Percentiles rank a stretch among this genome's conserved stretches.
phyloP scores from a whole-genome alignment of 202 grass and related monocot species.

The Panicum virgatum region DNA sequence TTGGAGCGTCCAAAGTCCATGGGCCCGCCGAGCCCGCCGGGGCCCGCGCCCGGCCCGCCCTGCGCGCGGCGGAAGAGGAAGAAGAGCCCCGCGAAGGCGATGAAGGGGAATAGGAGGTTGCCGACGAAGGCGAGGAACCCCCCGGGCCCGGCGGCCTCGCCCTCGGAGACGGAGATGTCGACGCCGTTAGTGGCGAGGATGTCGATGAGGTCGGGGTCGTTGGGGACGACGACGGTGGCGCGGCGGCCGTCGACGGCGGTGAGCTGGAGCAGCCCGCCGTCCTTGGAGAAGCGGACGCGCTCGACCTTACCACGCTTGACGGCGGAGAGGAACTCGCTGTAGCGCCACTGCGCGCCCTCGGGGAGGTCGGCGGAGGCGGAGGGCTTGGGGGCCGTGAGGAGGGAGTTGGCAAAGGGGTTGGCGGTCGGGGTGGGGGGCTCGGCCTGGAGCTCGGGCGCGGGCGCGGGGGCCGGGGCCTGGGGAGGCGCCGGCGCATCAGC shows the following conservation, averaged over 20 bases:
- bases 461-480: background rate
- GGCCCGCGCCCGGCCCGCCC: constrained; percentile 70
- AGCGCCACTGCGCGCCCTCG: constrained; percentile 85
- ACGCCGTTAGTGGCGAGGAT: constrained; percentile 94
- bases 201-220: constrained; percentile 92
- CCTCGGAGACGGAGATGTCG: constrained; percentile 93
- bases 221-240: constrained; percentile 82
- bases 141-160: constrained; percentile 54
- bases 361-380: constrained; percentile 61
- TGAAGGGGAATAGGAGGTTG: constrained; percentile 91
- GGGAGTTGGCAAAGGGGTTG: constrained; percentile 63
- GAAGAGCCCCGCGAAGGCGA: constrained; percentile 90
- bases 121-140: constrained; percentile 76
- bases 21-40: constrained; percentile 81
- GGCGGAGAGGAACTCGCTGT: constrained; percentile 92
- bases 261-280: constrained; percentile 80
- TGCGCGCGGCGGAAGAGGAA: constrained; percentile 91
- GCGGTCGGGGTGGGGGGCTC: constrained; percentile 53
- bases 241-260: constrained; percentile 81
- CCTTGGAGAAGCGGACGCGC: constrained; percentile 89
- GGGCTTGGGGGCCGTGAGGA: constrained; percentile 76
- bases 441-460: constrained; percentile 31
- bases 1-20: constrained; percentile 98
- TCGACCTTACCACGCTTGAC: constrained; percentile 94
- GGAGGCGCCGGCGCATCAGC: constrained; percentile 46